Percentiles rank a stretch among this genome's conserved stretches.
Conservation (phyloP, 163 green algal species). For the Scenedesmus sp. region DNA sequence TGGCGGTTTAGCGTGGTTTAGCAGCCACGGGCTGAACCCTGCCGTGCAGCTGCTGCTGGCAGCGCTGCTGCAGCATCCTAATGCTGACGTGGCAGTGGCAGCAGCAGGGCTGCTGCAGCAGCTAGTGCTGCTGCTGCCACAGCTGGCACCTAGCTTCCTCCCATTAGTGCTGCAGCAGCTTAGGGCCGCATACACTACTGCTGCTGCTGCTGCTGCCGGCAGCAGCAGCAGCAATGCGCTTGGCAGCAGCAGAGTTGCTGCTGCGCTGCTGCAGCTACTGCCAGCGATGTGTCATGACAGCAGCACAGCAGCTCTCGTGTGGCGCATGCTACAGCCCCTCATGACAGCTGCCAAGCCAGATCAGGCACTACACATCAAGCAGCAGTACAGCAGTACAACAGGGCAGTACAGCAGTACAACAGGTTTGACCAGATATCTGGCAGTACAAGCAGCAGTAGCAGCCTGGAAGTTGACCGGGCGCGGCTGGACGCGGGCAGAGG, state of each 20-base stretch:
- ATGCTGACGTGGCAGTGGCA: background rate
- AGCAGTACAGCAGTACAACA: background rate
- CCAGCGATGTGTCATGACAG: conserved; percentile 35
- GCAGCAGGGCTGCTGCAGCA: background rate
- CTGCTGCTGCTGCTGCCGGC: background rate
- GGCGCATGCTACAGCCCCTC: conserved; percentile 16
- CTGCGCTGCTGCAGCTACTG: conserved; percentile 38
- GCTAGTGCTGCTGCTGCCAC: conserved; percentile 26
- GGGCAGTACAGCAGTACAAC: background rate
- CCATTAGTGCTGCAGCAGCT: conserved; percentile 36
- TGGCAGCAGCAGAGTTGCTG: background rate
- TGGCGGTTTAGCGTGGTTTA: conserved; percentile 30
- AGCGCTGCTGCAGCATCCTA: conserved; percentile 22
- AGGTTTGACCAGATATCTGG: background rate
- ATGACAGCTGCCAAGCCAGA: background rate
- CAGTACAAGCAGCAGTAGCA: conserved; percentile 16
- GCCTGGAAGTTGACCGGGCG: conserved; percentile 30
- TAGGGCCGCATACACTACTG: background rate
- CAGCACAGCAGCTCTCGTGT: conserved; percentile 14
- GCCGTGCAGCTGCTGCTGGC: conserved; percentile 41
- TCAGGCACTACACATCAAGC: background rate
- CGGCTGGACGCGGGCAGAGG: conserved; percentile 27
- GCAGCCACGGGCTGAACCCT: conserved; percentile 27
- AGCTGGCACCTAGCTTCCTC: conserved; percentile 21
- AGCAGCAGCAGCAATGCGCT: background rate